A percentile compares a stretch with the other conserved stretches of the same genome.
phyloP scores from a whole-genome alignment of 305 asterid genomes.

The Solanum hybrid region DNA sequence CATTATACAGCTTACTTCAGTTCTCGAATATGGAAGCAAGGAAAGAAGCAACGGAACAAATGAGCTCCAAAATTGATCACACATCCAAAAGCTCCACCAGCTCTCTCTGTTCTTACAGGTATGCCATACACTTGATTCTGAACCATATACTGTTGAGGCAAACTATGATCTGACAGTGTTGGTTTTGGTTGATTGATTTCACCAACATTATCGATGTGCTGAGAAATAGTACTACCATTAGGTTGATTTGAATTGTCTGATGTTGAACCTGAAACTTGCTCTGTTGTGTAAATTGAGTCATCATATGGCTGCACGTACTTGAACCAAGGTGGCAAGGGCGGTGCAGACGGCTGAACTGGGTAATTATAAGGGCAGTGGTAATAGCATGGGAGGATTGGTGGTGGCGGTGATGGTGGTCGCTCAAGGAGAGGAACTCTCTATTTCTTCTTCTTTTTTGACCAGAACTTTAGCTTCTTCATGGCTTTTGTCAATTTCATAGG shows the following conservation, averaged over 20 bases:
- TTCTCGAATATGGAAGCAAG: slow-evolving; percentile 49
- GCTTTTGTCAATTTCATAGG: slow-evolving; percentile 55
- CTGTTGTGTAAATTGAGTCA: slow-evolving; percentile 15
- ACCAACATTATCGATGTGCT: background rate
- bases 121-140: slow-evolving; percentile 20
- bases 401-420: slow-evolving; percentile 32
- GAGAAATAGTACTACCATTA: slow-evolving; percentile 5
- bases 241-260: slow-evolving; percentile 9
- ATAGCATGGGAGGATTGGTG: slow-evolving; percentile 15
- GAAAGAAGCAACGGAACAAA: slow-evolving; percentile 46
- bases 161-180: background rate
- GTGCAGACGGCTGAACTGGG: slow-evolving; percentile 57
- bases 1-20: background rate
- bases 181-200: slow-evolving; percentile 8
- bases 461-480: slow-evolving; percentile 59
- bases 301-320: slow-evolving; percentile 25
- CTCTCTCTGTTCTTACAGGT: slow-evolving; percentile 20
- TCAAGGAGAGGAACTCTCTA: slow-evolving; percentile 11
- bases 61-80: slow-evolving; percentile 31
- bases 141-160: slow-evolving; percentile 29
- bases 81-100: slow-evolving; percentile 36
- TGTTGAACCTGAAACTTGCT: slow-evolving; percentile 1
- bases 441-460: slow-evolving; percentile 57
- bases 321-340: slow-evolving; percentile 58
- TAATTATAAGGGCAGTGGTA: slow-evolving; percentile 15